Base-by-base conservation (phyloP, 1,139 yeast species). In the Lodderomyces oxycetoniae region DNA sequence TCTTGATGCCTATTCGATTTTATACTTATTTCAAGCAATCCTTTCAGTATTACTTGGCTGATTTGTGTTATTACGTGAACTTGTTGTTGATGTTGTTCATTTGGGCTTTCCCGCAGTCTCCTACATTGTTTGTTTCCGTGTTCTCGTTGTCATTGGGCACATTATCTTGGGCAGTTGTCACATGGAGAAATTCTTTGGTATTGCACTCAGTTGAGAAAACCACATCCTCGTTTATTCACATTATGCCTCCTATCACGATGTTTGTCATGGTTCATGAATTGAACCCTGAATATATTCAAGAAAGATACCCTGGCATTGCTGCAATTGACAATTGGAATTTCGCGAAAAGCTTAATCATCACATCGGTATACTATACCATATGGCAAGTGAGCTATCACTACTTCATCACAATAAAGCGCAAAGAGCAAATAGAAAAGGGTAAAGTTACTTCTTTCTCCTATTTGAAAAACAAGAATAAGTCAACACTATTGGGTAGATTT, bases 161-260 rank as follows among this genome's bases (percentile, higher is more conserved):
- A 0, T 61, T 91, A 35, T 76, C 95, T 7, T 89, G 87, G 74
- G 97, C 97, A 0, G 96, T 91, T 13, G 80, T 89, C 26, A 86
- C 96, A 0, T 91, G 98, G 98, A 71, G 95, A 49, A 91, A 91
- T 54, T 88, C 96, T 6, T 68, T 91, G 38, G 97, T 91, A 6
- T 67, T 91, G 32, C 98, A 91, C 52, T 82, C 93, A 12, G 74
- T 91, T 43, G 97, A 89, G 44, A 89, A 91, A 57, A 85, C 91
- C n/a, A 89, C 97, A 2, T 79, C 91, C 11, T 79, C 95, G 4
- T 85, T 87, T 48, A 89, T 91, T 43, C 98, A 91, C 52, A 71
- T 91, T 11, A 74, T 86, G 64, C 98, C 98, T 1, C 95, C 96
- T 0, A 75, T 81, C 20, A 82, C 89, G 2, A 72, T 88, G 74